phyloP scores from a whole-genome alignment of 2,329 filamentous ascomycete genomes.

The Hypoxylon sp. region DNA sequence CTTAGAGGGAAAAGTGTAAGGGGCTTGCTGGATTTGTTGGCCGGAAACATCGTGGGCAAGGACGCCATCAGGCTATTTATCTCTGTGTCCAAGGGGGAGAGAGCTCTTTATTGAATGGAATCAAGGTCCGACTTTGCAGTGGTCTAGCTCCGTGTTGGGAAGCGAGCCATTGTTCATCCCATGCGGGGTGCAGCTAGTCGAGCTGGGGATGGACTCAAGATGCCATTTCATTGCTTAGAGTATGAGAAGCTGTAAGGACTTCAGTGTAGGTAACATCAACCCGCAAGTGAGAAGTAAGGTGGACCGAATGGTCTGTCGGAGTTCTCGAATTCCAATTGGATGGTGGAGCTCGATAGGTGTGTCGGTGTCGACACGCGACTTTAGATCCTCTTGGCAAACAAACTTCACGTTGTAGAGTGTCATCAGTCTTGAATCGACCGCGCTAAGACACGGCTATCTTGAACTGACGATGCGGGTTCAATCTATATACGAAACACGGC shows the following conservation, averaged over 20 bases:
- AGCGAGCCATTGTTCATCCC: conserved; percentile 9
- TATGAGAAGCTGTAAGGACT: conserved; percentile 11
- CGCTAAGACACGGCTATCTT: conserved; percentile 22
- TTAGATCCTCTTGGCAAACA: conserved; percentile 30
- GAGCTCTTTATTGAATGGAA: conserved; percentile 9
- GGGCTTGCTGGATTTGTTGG: neutral
- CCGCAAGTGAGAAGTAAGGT: conserved; percentile 4
- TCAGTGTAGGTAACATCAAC: conserved; percentile 12
- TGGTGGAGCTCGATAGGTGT: conserved; percentile 17
- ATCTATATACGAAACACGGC: conserved; percentile 8
- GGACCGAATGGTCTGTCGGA: conserved; percentile 17
- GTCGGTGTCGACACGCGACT: conserved; percentile 23
- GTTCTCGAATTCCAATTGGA: conserved; percentile 28
- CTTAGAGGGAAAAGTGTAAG: conserved; percentile 2
- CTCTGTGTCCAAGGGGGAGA: no score
- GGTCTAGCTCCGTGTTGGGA: conserved; percentile 34
- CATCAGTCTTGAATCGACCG: neutral
- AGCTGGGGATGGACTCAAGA: conserved; percentile 18
- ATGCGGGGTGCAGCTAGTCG: conserved; percentile 34
- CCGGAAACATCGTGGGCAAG: neutral
- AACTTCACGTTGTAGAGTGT: conserved; percentile 3
- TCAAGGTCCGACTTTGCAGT: conserved; percentile 6
- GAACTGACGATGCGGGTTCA: conserved; percentile 20
- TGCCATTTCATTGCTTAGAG: conserved; percentile 22
- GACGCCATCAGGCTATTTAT: conserved; percentile 7